Base-by-base conservation (phyloP, 2,329 filamentous ascomycete species). In the Hymenoscyphus fraxineus region DNA sequence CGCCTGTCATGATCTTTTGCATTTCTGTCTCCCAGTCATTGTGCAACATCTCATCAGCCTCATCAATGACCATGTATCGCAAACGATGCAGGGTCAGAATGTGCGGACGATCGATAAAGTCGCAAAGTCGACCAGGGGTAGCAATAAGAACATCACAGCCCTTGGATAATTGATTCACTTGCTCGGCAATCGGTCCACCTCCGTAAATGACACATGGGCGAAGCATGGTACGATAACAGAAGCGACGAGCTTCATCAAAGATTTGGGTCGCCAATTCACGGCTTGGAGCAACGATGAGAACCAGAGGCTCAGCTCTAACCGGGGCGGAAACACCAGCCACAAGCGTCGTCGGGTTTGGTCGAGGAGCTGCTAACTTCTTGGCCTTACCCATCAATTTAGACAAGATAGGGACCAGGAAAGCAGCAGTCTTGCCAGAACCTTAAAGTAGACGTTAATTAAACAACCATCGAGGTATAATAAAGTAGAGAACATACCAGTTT, bases 371-470 rank as follows among this genome's bases (percentile, higher is more conserved):
- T 6, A 97, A 80, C 78, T 93, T 93, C 79, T 93, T 95, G 6
- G 91, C 92, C 79, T 98, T 98, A 32, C 95, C 95, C 92, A 98
- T 97, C 27, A 99, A 80, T 76, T 91, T 90, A 66, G 93, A 96
- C 60, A 98, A 74, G 65, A 96, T 91, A 0, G 95, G 95, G 63
- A 97, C 86, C 4, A 99, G 79, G 74, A 95, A 99, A 0, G 95
- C 93, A 0, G 91, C 94, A 0, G 95, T 99, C 82, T 99, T 99
- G 61, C 95, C 95, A 32, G 94, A 98, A 22, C 95, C 94, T 97
- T 35, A 35, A 35, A 4, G 19, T 67, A 73, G 38, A 27, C 58
- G 32, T 40, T 56, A 44, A 60, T 19, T 22, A 62, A 62, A 58
- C 3, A 47, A 47, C 7, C n/a, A 69, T 40, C 67, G 5, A 15